phyloP scores from a whole-genome alignment of 2,329 filamentous ascomycete species.

The Neonectria coccinea region DNA sequence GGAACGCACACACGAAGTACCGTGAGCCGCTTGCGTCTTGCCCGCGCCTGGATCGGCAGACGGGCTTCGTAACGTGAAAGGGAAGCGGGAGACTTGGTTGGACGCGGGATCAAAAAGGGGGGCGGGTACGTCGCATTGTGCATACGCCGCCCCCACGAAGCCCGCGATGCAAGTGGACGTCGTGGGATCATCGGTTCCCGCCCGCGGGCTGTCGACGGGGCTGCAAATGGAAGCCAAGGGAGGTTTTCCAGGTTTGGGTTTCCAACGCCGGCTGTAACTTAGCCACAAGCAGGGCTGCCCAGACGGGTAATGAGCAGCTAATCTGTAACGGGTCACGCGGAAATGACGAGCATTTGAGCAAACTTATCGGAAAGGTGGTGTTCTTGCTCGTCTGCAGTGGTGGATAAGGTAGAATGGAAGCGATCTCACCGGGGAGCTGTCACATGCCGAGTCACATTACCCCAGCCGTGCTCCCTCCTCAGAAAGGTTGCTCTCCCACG shows the following conservation, averaged over 20 bases:
- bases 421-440: conserved; percentile 17
- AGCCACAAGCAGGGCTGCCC: conserved; percentile 6
- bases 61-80: conserved; percentile 13
- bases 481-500: conserved; percentile 34
- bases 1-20: conserved; percentile 1
- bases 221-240: background rate
- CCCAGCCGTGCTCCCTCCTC: background rate
- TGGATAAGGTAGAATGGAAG: background rate
- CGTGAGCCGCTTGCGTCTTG: conserved; percentile 4
- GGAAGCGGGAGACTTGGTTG: conserved; percentile 9
- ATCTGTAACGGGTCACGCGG: background rate
- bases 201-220: background rate
- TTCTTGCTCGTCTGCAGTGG: background rate
- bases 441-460: conserved; percentile 42
- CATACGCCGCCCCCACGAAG: conserved; percentile 19
- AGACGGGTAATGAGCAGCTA: background rate
- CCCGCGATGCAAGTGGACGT: conserved; percentile 7
- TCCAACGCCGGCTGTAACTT: conserved; percentile 12
- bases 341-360: background rate
- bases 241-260: conserved; percentile 22
- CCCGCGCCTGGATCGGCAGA: conserved; percentile 15
- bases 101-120: conserved; percentile 1
- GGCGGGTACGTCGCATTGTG: conserved; percentile 10
- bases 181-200: conserved; percentile 17
- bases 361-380: background rate